phyloP scores from a whole-genome alignment of 164 flowering plant species.

The Nymphaea thermarum region DNA sequence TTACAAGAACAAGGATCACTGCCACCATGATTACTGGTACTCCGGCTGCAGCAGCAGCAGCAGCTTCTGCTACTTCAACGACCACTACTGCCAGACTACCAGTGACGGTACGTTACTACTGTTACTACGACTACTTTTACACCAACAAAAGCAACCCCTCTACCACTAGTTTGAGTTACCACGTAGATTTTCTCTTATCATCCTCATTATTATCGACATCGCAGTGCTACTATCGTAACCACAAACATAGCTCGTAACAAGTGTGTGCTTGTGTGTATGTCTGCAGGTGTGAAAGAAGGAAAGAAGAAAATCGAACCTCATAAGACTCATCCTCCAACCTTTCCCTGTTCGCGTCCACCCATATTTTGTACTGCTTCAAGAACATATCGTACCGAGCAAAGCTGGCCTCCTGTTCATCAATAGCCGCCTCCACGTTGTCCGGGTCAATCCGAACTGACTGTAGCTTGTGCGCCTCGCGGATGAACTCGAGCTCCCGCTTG shows the following conservation, averaged over 20 bases:
- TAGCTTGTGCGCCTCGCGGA: slow-evolving; percentile 72
- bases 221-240: too few relatives aligned
- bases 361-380: slow-evolving; percentile 83
- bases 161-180: background rate
- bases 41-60: too few relatives aligned
- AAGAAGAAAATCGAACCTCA: slow-evolving; percentile 33
- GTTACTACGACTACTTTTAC: too few relatives aligned
- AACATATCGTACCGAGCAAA: slow-evolving; percentile 75
- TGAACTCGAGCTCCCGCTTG: slow-evolving; percentile 60
- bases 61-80: too few relatives aligned
- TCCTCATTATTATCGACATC: background rate
- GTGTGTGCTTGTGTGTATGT: background rate
- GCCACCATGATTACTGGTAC: too few relatives aligned
- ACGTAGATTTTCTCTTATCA: background rate
- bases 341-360: slow-evolving; percentile 78
- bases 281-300: background rate
- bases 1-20: too few relatives aligned
- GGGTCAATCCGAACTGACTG: slow-evolving; percentile 38
- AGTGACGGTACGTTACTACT: too few relatives aligned
- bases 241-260: too few relatives aligned
- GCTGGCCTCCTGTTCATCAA: slow-evolving; percentile 31
- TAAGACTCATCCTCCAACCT: slow-evolving; percentile 83
- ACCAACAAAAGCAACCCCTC: too few relatives aligned
- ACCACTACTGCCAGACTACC: too few relatives aligned
- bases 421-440: slow-evolving; percentile 28